Conservation (phyloP, 352 stramenopile genomes). For the Phytophthora crassamura region DNA sequence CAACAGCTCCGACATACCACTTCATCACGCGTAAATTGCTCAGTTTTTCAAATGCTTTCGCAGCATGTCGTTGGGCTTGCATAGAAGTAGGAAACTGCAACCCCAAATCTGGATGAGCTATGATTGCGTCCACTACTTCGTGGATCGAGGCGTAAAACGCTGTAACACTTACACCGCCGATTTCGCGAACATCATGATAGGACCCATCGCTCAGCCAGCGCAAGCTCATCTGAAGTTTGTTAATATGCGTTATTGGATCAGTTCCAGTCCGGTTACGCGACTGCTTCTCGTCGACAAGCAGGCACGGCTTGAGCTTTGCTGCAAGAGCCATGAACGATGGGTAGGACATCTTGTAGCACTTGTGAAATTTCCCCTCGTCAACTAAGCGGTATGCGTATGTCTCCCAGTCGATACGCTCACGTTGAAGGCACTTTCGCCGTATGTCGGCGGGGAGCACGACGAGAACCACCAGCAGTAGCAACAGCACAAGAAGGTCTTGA, state of each 20-base stretch:
- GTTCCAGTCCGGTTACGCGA: conserved; percentile 5
- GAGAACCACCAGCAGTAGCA: no score
- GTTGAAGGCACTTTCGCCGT: no score
- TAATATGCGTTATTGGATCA: conserved; percentile 3
- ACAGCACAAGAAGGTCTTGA: no score
- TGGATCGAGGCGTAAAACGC: conserved; percentile 15
- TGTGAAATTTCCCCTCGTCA: no score
- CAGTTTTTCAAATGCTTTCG: background rate
- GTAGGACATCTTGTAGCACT: conserved; percentile 6
- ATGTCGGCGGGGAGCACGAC: no score
- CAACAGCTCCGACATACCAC: no score
- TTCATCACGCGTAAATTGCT: no score
- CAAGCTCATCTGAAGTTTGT: conserved; percentile 8
- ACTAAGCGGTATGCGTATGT: conserved; percentile 1
- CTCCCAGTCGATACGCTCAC: no score
- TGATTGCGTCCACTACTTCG: conserved; percentile 12
- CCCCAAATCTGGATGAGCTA: conserved; percentile 5
- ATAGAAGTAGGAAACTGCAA: conserved; percentile 1
- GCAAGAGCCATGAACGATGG: conserved; percentile 3
- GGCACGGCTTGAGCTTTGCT: background rate
- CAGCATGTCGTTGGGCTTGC: conserved; percentile 6
- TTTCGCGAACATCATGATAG: conserved; percentile 9
- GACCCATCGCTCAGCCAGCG: background rate
- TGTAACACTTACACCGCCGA: conserved; percentile 1
- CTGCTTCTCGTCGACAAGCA: background rate